Evolutionary conservation across 805 yeast genomes (phyloP).

Genomic region (Phaffomyces thermotolerans): DNA sequence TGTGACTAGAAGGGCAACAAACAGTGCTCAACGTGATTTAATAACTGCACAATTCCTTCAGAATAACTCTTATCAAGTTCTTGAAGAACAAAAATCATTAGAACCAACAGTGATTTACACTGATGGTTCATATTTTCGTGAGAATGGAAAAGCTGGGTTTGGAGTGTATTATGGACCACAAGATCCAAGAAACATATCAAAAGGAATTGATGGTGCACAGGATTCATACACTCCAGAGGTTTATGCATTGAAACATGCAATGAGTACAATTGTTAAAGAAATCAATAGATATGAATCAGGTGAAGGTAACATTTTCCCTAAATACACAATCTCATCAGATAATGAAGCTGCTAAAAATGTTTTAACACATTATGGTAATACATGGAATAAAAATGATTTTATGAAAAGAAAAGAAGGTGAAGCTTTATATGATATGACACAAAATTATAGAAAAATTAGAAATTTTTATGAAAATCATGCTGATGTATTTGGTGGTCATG

Average conservation of each 20-base stretch:
- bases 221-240: conserved; percentile 84
- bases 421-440: conserved; percentile 30
- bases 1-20: not conserved
- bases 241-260: conserved; percentile 54
- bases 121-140: conserved; percentile 55
- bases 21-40: not conserved
- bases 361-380: conserved; percentile 47
- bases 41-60: conserved; percentile 1
- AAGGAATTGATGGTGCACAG: conserved; percentile 25
- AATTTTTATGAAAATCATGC: conserved; percentile 25
- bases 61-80: not conserved
- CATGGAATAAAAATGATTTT: conserved; percentile 55
- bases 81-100: conserved; percentile 8
- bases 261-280: conserved; percentile 32
- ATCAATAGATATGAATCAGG: conserved; percentile 20
- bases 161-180: too few relatives aligned
- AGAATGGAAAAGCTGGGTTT: too few relatives aligned
- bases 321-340: conserved; percentile 56
- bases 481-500: conserved; percentile 23
- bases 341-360: conserved; percentile 59
- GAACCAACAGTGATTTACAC: conserved; percentile 40
- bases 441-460: conserved; percentile 35
- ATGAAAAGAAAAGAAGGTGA: conserved; percentile 28
- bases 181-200: too few relatives aligned
- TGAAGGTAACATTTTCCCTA: conserved; percentile 13